Base-by-base conservation (phyloP, 2,329 filamentous ascomycete species). In the Apiospora rasikravindrae region DNA sequence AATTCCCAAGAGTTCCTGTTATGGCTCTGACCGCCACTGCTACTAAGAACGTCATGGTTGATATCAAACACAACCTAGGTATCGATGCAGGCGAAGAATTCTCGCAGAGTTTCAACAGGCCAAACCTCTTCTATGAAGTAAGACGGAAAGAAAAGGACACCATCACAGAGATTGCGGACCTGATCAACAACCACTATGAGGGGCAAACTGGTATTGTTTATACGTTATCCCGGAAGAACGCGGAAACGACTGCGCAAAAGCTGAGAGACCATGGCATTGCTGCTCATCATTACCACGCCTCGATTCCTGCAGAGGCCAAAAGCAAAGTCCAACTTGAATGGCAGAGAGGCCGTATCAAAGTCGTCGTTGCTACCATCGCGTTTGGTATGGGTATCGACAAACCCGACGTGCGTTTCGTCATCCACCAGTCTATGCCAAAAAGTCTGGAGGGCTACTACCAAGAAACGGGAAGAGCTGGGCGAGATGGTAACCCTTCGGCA, bases 361-460 rank as follows among this genome's bases (percentile, higher is more conserved):
- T 99, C 45, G 97, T 99, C 61, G 96, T 99, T 69, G 97, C 96
- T 26, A 99, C 96, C 0, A 98, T 99, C 81, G 96, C 96, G 33
- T 99, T 99, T 80, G 96, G 96, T 8, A 99, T 99, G 96, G 96
- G 96, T n/a, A 99, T 99, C 75, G 96, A 99, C 85, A 99, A 99
- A 81, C 90, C 95, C 0, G 93, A 99, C 80, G 96, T 99, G 67
- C 93, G 96, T 40, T 99, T 97, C 80, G 96, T 99, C 45, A 94
- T 99, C 53, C 97, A 99, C 79, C 92, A 97, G 78, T 93, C 91
- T 61, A 87, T 99, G 7, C 96, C 96, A 1, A 98, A 99, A 82
- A 98, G 94, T 77, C 85, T 99, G 70, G 96, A 99, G 83, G 96
- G 96, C 0, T 99, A 99, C 81, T 99, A 99, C 79, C 96, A 99